phyloP scores from a whole-genome alignment of 2,329 filamentous ascomycete genomes.

The Thermoascus crustaceus region DNA sequence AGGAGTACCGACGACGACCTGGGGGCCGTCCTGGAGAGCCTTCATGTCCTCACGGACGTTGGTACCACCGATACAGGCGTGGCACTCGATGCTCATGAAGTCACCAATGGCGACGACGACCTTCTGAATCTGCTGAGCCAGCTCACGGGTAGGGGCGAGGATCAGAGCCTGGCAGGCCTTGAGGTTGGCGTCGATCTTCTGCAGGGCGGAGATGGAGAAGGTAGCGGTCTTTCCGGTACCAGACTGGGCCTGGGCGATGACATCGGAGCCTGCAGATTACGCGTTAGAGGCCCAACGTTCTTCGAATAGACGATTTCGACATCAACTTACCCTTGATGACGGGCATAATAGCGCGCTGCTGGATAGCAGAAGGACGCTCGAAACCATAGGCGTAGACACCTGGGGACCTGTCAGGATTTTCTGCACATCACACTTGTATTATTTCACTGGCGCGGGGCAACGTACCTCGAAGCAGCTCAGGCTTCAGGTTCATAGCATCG shows the following conservation, averaged over 20 bases:
- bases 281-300: slow-evolving; percentile 8
- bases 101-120: slow-evolving; percentile 97
- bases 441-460: slow-evolving; percentile 22
- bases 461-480: slow-evolving; percentile 90
- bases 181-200: slow-evolving; percentile 92
- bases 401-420: slow-evolving; percentile 29
- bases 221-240: slow-evolving; percentile 99
- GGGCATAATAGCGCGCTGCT: slow-evolving; percentile 99
- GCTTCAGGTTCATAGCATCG: slow-evolving; percentile 94
- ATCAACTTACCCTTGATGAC: slow-evolving; percentile 85
- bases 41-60: slow-evolving; percentile 98
- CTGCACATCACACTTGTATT: slow-evolving; percentile 10
- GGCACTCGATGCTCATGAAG: slow-evolving; percentile 99
- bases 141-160: slow-evolving; percentile 93
- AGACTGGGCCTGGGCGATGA: slow-evolving; percentile 98
- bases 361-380: slow-evolving; percentile 98
- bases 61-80: slow-evolving; percentile 98
- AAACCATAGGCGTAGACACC: slow-evolving; percentile 99
- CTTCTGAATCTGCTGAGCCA: slow-evolving; percentile 99
- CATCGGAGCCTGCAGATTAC: slow-evolving; percentile 74
- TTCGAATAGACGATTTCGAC: neutral
- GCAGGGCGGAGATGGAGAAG: slow-evolving; percentile 97
- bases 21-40: slow-evolving; percentile 88
- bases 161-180: slow-evolving; percentile 98
- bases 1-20: slow-evolving; percentile 95